Evolutionary conservation across 176 grass and related monocot species (phyloP), one percentile per base, ranked within the genome.

Genomic region (Triticum urartu): DNA sequence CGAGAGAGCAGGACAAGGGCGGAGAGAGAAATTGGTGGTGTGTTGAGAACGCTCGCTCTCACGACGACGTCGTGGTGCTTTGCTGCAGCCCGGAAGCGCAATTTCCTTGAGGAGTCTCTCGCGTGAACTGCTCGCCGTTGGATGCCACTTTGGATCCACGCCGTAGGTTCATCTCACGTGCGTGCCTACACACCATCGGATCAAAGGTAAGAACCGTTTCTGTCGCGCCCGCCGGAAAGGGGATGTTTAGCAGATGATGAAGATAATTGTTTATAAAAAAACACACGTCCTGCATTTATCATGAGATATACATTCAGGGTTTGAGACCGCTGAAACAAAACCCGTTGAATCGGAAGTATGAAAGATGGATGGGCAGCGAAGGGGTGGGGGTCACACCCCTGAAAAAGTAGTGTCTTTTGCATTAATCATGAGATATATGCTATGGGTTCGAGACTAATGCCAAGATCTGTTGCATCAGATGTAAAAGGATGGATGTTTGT

Each of bases 61-160:
- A 66, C 38, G 78, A 80, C 24, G 15, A 47, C 38, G 62, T 67
- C 25, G 25, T 67, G 62, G 9, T 45, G 24, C 59, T 80, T 34
- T 34, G 77, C 54, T 36, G 54, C 45, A 10, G 74, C 76, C 34
- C 12, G 11, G n/a, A 38, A 18, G 22, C 13, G 0, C 42, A 50
- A 50, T 28, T 6, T 24, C 15, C 15, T 69, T 18, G 65, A 60
- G 18, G 20, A 32, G 36, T 38, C 36, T 48, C 64, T 8, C 15
- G 72, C 42, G 73, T 76, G 72, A 75, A 76, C 73, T 45, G 45
- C 25, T 76, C 25, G 43, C 14, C 45, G 50, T 45, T 75, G 43
- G 43, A 52, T 32, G 72, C 72, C 30, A 26, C 73, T 50, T 54
- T 54, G 10, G 7, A 76, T 76, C 73, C 24, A 33, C 15, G 45